Conservation (phyloP, 1,284 basidiomycete species). For the Vanrija sp. region DNA sequence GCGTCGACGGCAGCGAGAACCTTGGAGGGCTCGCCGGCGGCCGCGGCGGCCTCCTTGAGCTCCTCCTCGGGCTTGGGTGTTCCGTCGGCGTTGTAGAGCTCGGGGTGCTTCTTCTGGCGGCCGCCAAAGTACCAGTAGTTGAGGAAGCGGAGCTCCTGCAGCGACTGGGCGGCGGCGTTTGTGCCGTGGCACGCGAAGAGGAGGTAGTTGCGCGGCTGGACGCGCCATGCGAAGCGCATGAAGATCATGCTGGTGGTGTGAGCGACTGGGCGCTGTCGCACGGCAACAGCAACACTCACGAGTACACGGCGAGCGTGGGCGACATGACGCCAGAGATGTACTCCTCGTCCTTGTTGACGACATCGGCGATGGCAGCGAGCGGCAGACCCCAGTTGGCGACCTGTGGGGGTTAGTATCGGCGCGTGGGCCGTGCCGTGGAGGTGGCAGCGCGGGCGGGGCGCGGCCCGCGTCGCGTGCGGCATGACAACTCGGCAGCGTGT, state of each 20-base stretch:
- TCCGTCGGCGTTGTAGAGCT: conserved; percentile 17
- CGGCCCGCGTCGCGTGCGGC: too few species aligned
- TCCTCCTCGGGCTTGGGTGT: not conserved
- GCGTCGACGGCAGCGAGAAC: not conserved
- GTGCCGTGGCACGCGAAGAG: conserved; percentile 89
- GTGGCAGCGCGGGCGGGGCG: too few species aligned
- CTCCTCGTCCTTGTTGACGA: conserved; percentile 81
- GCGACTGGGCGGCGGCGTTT: conserved; percentile 76
- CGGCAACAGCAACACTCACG: conserved; percentile 59
- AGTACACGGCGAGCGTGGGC: conserved; percentile 78
- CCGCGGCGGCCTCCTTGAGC: not conserved
- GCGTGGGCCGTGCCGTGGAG: too few species aligned
- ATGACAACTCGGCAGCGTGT: too few species aligned
- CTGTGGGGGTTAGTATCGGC: conserved; percentile 49
- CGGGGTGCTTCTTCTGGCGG: conserved; percentile 39
- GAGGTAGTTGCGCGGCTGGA: conserved; percentile 90
- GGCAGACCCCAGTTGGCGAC: conserved; percentile 97
- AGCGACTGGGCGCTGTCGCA: not conserved
- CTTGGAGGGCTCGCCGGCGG: conserved; percentile 2
- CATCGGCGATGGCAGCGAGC: conserved; percentile 81
- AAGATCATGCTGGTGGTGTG: conserved; percentile 67
- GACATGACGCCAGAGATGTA: conserved; percentile 93
- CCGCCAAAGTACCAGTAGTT: conserved; percentile 69
- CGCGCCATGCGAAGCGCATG: conserved; percentile 95
- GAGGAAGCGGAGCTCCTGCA: conserved; percentile 77